Evolutionary conservation across 306 rosid species (phyloP), one percentile per base, ranked within the genome.

Genomic region (Cucurbita ficifolia): DNA sequence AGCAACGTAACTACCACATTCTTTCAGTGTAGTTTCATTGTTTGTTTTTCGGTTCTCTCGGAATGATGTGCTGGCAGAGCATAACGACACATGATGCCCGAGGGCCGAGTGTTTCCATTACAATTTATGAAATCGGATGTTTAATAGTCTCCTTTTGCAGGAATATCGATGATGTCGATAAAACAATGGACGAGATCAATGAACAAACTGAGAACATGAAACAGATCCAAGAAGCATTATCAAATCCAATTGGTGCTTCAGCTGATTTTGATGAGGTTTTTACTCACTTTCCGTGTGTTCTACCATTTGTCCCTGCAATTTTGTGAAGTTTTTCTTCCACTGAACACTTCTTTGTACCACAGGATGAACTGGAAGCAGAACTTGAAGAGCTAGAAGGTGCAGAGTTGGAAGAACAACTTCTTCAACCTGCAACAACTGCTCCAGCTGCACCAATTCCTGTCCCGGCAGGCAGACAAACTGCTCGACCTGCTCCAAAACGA

Each of bases 181-280:
- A 94, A 82, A 89, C 97, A 70, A 91, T 94, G 97, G 99, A 94
- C 76, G 99, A 94, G 87, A 94, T 94, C 77, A 94, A 94, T 77
- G 99, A 94, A 78, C 99, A 94, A 79, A 94, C 97, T 0, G 99
- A 94, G 82, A 94, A 91, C 82, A 94, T 94, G 99, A 94, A 94
- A 74, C 94, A 87, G 87, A 94, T 94, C 69, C 99, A 94, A 81
- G 99, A 91, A 71, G 99, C 99, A 67, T 77, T 94, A 84, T 87
- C 99, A 19, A 61, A 90, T 83, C 99, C 99, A 72, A 72, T 94
- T 75, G 97, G 97, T 75, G 87, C 93, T 29, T 79, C 90, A 49
- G 95, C 89, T 67, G 99, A 94, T 85, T 94, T 94, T 76, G 99
- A 94, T 24, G 99, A 94, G 97, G 99, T 94, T 55, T 10, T 61